These are phyloP conservation scores for Penicillium sp. DNA, from an alignment of 2,329 filamentous ascomycete species.

Conservation along the genomic window DNA sequence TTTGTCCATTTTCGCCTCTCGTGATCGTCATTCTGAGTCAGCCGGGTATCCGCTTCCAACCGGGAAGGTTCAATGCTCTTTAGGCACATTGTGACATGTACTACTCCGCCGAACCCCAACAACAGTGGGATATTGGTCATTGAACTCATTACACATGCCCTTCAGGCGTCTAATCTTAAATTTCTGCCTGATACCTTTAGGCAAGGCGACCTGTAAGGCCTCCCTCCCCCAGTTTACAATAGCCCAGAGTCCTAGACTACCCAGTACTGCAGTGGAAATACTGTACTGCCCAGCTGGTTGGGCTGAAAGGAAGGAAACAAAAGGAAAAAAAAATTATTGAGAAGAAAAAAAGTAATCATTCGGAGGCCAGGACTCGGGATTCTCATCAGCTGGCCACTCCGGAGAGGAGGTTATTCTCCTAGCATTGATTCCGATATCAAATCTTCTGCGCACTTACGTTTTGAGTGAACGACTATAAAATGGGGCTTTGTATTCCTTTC, in stretches of 20 bases:
- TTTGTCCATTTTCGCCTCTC: slow-evolving; percentile 7
- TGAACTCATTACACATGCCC: not conserved
- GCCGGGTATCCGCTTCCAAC: slow-evolving; percentile 4
- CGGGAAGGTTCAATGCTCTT: not conserved
- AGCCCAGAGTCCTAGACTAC: not conserved
- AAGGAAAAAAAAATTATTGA: not conserved
- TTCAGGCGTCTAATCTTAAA: not conserved
- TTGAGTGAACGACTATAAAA: not conserved
- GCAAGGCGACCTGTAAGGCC: not conserved
- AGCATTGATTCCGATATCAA: too few relatives aligned
- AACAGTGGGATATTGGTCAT: not conserved
- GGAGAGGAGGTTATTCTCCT: too few relatives aligned
- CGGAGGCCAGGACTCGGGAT: not conserved
- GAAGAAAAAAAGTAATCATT: not conserved
- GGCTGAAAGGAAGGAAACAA: not conserved
- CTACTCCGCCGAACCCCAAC: too few relatives aligned
- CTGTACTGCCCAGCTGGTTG: not conserved
- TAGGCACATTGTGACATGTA: not conserved
- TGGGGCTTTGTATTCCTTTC: not conserved
- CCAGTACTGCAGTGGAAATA: not conserved
- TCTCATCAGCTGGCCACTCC: not conserved
- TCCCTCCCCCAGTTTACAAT: slow-evolving; percentile 3
- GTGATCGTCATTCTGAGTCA: slow-evolving; percentile 21
- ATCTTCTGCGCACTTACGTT: not conserved
- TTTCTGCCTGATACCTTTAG: not conserved